phyloP scores from a whole-genome alignment of 169 alveolate genomes.

The Babesia microti region DNA sequence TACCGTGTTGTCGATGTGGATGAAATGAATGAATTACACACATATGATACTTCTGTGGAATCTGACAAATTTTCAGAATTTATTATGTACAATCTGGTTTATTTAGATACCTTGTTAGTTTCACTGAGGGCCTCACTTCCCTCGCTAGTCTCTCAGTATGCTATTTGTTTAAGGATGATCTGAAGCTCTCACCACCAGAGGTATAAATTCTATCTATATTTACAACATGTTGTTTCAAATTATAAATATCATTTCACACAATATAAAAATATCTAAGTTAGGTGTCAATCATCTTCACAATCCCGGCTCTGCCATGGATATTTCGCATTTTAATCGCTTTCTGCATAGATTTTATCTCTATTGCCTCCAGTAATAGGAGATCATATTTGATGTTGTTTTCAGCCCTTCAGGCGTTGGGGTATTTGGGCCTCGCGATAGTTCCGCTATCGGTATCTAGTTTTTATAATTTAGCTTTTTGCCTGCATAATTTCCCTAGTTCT shows the following conservation, averaged over 20 bases:
- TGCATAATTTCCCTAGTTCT: conserved; percentile 31
- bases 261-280: too few species aligned
- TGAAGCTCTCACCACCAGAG: conserved; percentile 43
- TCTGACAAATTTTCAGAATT: too few species aligned
- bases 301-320: conserved; percentile 77
- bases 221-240: not conserved
- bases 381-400: conserved; percentile 68
- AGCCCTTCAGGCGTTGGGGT: conserved; percentile 60
- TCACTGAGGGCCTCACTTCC: conserved; percentile 78
- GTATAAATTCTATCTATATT: conserved; percentile 15
- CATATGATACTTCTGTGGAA: too few species aligned
- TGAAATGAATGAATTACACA: too few species aligned
- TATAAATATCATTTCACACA: conserved; percentile 21
- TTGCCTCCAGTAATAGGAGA: conserved; percentile 65
- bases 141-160: conserved; percentile 75
- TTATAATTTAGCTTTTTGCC: conserved; percentile 7
- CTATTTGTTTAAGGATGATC: conserved; percentile 73
- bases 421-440: conserved; percentile 53
- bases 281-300: conserved; percentile 62
- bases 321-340: conserved; percentile 65
- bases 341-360: conserved; percentile 58
- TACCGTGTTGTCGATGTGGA: too few species aligned
- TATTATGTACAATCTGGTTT: too few species aligned
- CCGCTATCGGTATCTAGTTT: conserved; percentile 32
- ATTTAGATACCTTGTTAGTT: conserved; percentile 68